Evolutionary conservation across 23 red algal species (phyloP), one percentile per base, ranked within the genome.

Genomic region (Gracilaria gracilis): DNA sequence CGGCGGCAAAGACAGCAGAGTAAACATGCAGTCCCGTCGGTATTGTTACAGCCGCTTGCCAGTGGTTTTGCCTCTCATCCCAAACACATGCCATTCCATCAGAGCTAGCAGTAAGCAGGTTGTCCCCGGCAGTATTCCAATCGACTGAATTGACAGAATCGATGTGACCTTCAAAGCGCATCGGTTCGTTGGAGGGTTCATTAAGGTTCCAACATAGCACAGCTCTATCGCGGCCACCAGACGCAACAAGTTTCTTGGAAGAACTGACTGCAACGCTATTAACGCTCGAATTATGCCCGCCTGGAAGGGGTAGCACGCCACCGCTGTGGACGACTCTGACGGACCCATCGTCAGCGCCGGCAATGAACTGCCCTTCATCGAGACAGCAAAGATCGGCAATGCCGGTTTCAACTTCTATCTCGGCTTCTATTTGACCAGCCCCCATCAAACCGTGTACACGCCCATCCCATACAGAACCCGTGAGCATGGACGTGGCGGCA

Each of bases 351-450:
- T 96, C 94, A 29, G 53, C 42, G 21, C 88, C 94, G 7, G 94
- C 94, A 11, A 96, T 91, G 57, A 96, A 96, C 55, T 96, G 94
- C 8, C 94, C 94, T 76, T 96, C 94, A 33, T 84, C 87, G 0
- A 93, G 66, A 9, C 79, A 65, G 28, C 86, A 90, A 11, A 96
- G 81, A 27, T 90, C 86, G 32, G 94, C 81, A 55, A 96, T 84
- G 15, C 94, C 88, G 1, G 69, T 82, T 51, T 90, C 85, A 17
- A 95, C 93, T 83, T 94, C 92, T 51, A 94, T 88, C 76, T 94
- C 83, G 0, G 92, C 92, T 39, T 94, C 92, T 75, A 88, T 94
- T 81, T 94, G 83, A 57, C 92, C 92, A 13, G 83, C 82, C 21
- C 92, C 83, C 83, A 94, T 94, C 57, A 94, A 65, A 23, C 94